A percentile compares a stretch with the other conserved stretches of the same genome.
phyloP scores from a whole-genome alignment of 2,329 filamentous ascomycete species.

The Lachnellula suecica region DNA sequence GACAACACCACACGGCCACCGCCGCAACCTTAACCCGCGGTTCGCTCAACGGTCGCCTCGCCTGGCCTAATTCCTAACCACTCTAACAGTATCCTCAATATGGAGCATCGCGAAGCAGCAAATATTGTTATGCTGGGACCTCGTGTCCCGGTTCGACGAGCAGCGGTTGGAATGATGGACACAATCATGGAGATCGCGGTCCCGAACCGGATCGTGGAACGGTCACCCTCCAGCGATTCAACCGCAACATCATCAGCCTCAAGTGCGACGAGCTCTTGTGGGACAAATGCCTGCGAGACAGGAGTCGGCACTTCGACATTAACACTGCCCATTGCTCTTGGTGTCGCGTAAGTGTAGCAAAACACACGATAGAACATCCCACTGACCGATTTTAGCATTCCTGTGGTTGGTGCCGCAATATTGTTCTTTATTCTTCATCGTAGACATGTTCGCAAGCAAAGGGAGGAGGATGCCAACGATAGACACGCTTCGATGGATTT shows the following conservation, averaged over 20 bases:
- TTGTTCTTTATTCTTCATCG: slow-evolving; percentile 78
- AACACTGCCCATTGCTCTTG: slow-evolving; percentile 66
- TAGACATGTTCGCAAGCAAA: slow-evolving; percentile 69
- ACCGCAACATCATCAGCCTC: slow-evolving; percentile 22
- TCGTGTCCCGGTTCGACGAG: slow-evolving; percentile 23
- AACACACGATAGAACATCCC: background rate
- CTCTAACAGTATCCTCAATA: slow-evolving; percentile 9
- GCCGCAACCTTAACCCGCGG: background rate
- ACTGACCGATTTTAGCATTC: slow-evolving; percentile 58
- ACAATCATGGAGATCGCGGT: slow-evolving; percentile 23
- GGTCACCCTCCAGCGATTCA: slow-evolving; percentile 3
- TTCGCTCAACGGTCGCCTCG: background rate
- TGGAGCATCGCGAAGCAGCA: slow-evolving; percentile 23
- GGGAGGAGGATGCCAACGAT: slow-evolving; percentile 78
- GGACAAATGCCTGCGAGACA: slow-evolving; percentile 56
- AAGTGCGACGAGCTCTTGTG: slow-evolving; percentile 30
- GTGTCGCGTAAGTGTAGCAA: slow-evolving; percentile 71
- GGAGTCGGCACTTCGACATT: slow-evolving; percentile 53
- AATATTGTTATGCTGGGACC: slow-evolving; percentile 29
- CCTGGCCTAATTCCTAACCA: background rate
- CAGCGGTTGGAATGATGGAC: slow-evolving; percentile 23
- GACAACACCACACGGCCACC: slow-evolving; percentile 3
- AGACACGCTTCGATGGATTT: slow-evolving; percentile 93
- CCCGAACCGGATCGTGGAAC: slow-evolving; percentile 25
- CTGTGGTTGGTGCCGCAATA: slow-evolving; percentile 63